Evolutionary conservation across 352 stramenopile genomes (phyloP), one percentile per base, ranked within the genome.

Genomic region (Phytophthora melonis): DNA sequence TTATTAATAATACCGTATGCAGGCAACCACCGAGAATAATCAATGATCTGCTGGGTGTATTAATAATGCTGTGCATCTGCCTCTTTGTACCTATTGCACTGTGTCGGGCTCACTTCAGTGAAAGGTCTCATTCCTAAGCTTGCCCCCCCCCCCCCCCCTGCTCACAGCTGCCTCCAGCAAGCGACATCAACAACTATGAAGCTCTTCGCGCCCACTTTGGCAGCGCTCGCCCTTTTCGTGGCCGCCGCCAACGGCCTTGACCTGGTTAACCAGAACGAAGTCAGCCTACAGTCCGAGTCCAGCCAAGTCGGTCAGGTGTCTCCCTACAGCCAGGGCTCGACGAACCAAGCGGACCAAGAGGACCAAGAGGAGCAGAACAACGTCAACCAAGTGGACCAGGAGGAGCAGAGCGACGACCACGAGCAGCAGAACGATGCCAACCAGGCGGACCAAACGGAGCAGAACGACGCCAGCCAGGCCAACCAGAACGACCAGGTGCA

Each of bases 121-220:
- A 27, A 27, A 27, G 11, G 34, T 59, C 11, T 62, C 63, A 69
- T 57, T 63, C 30, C n/a, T 53, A 39, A 63, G 32, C 63, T 63
- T 49, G 10, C 36, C 21, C 2, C 16, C 19, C 25, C 30, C 32
- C 36, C 21, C 2, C 16, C 19, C 25, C 30, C 32, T 50, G 45
- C 16, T 57, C 45, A 58, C 52, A 39, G n/a, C 23, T 25, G 41
- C 16, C 23, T 58, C 18, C 52, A 39, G 25, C 6, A 25, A 36
- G 13, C 27, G 50, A 47, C 34, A 3, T 9, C 49, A 18, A 5
- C 16, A 30, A 7, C 14, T 21, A 64, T 64, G 58, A 64, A 64
- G 58, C n/a, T 55, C 27, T 43, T 43, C 58, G 45, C 58, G 23
- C 8, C 25, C 3, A 56, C 58, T 45, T 18, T 64, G 23, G 41